phyloP scores from a whole-genome alignment of 495 filamentous ascomycete species.

The Terfezia boudieri region DNA sequence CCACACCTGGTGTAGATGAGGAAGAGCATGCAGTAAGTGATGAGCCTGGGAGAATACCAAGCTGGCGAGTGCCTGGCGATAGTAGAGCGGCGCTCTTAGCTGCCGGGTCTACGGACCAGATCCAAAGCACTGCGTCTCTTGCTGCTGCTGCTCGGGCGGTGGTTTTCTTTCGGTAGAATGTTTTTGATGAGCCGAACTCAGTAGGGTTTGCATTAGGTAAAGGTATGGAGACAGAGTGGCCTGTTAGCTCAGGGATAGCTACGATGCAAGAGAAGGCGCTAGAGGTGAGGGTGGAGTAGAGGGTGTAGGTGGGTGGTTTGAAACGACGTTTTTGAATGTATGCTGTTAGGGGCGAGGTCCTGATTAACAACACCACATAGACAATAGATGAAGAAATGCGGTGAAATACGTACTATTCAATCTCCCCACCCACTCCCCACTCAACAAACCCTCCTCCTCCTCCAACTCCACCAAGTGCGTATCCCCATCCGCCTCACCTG shows the following conservation, averaged over 20 bases:
- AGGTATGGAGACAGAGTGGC: conserved; percentile 5
- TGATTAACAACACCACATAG: no score
- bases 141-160: conserved; percentile 13
- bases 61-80: no score
- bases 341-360: no score
- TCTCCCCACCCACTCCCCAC: no score
- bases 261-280: conserved; percentile 13
- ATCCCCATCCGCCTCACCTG: neutral
- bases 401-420: no score
- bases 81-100: neutral
- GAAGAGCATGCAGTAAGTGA: no score
- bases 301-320: conserved; percentile 8
- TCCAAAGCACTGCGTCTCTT: conserved; percentile 13
- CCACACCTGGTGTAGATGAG: no score
- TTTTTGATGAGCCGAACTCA: conserved; percentile 14
- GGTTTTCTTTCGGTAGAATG: conserved; percentile 14
- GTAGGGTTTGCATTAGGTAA: conserved; percentile 4
- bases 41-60: no score
- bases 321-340: neutral
- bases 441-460: neutral
- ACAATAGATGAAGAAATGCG: no score
- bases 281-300: conserved; percentile 8
- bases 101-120: conserved; percentile 2
- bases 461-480: neutral
- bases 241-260: neutral